phyloP scores from a whole-genome alignment of 179 eudicot genomes.

The Nepenthes alata region DNA sequence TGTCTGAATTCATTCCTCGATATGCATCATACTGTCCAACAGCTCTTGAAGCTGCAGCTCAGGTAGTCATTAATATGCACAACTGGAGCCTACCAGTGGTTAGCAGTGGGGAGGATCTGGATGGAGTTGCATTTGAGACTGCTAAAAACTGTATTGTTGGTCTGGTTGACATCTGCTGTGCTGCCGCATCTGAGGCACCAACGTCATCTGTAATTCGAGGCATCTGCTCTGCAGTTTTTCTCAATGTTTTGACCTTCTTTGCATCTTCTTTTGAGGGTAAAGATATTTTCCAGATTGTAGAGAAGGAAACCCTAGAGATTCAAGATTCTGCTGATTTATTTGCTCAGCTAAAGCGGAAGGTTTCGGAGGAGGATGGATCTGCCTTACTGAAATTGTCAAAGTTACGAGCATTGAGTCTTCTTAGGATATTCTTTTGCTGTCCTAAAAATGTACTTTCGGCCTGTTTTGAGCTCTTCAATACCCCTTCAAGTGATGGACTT shows the following conservation, averaged over 20 bases:
- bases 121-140: slow-evolving; percentile 69
- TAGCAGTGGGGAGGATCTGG: slow-evolving; percentile 59
- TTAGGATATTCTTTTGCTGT: slow-evolving; percentile 64
- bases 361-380: slow-evolving; percentile 41
- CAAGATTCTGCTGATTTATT: slow-evolving; percentile 38
- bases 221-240: slow-evolving; percentile 74
- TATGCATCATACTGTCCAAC: slow-evolving; percentile 83
- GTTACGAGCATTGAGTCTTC: slow-evolving; percentile 53
- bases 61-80: slow-evolving; percentile 73
- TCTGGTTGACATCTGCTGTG: slow-evolving; percentile 59
- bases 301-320: slow-evolving; percentile 38
- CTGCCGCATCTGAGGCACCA: slow-evolving; percentile 60
- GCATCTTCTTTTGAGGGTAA: slow-evolving; percentile 61
- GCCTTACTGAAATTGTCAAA: slow-evolving; percentile 40
- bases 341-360: slow-evolving; percentile 36
- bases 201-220: slow-evolving; percentile 69
- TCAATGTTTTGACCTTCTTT: slow-evolving; percentile 52
- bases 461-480: slow-evolving; percentile 63
- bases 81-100: slow-evolving; percentile 51
- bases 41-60: slow-evolving; percentile 94
- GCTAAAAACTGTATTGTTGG: slow-evolving; percentile 75
- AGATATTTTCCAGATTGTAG: slow-evolving; percentile 62
- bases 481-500: slow-evolving; percentile 35
- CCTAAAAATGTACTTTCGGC: slow-evolving; percentile 62
- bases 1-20: slow-evolving; percentile 63